Evolutionary conservation across 805 yeast genomes (phyloP).

Genomic region (Barnettozyma californica): DNA sequence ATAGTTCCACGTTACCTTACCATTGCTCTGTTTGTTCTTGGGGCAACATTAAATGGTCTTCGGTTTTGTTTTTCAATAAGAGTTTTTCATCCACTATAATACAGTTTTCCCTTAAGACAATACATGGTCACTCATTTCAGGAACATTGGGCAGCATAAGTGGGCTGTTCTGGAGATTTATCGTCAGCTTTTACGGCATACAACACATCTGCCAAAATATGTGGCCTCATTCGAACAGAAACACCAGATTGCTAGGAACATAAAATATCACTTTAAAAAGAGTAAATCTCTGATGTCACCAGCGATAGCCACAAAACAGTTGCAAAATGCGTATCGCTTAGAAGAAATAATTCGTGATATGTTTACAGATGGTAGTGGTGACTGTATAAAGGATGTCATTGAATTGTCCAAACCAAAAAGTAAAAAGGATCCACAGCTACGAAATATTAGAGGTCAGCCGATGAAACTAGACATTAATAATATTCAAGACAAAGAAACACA

Average conservation of each 20-base stretch:
- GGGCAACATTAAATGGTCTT: neutral
- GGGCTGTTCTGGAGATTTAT: slow-evolving; percentile 27
- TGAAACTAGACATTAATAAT: slow-evolving; percentile 18
- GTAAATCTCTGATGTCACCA: slow-evolving; percentile 20
- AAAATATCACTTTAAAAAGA: slow-evolving; percentile 9
- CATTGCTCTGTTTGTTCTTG: neutral
- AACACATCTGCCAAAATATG: slow-evolving; percentile 5
- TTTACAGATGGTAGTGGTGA: neutral
- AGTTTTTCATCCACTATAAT: neutral
- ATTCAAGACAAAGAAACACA: slow-evolving; percentile 16
- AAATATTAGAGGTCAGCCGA: slow-evolving; percentile 10
- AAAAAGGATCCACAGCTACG: neutral
- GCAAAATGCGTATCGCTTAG: slow-evolving; percentile 11
- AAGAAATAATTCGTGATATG: slow-evolving; percentile 10
- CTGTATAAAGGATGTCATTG: neutral
- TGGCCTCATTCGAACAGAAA: neutral
- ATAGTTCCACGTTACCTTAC: neutral
- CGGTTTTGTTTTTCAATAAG: neutral
- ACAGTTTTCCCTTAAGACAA: neutral
- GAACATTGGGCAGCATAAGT: slow-evolving; percentile 23
- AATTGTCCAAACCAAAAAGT: neutral
- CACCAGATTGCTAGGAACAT: neutral
- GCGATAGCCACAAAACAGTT: slow-evolving; percentile 7
- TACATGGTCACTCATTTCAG: slow-evolving; percentile 28
- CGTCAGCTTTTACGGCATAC: slow-evolving; percentile 27